Conservation (phyloP, 495 filamentous ascomycete genomes). For the Penicillium turbatum region DNA sequence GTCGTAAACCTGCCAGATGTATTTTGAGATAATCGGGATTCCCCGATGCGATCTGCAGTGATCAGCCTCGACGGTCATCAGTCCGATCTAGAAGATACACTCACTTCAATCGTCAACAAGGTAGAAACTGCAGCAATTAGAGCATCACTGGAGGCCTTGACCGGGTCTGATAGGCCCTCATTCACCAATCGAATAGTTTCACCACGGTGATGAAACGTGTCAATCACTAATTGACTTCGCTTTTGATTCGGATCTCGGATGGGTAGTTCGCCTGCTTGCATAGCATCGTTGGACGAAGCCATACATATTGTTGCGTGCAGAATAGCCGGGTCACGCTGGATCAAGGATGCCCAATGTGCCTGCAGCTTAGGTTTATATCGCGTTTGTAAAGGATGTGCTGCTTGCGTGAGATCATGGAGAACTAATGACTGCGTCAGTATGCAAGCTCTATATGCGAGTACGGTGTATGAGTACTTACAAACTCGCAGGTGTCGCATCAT, state of each 20-base stretch:
- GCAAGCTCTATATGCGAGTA: not conserved
- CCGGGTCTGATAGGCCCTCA: slow-evolving; percentile 39
- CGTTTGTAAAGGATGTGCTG: slow-evolving; percentile 40
- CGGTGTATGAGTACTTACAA: slow-evolving; percentile 26
- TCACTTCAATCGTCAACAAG: slow-evolving; percentile 45
- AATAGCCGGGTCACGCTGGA: slow-evolving; percentile 39
- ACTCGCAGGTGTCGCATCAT: slow-evolving; percentile 42
- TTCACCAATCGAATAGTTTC: slow-evolving; percentile 47
- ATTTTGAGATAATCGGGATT: slow-evolving; percentile 45
- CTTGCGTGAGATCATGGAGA: slow-evolving; percentile 38
- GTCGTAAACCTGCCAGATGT: slow-evolving; percentile 44
- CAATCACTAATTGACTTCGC: slow-evolving; percentile 36
- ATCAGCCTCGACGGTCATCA: not conserved
- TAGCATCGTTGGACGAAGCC: slow-evolving; percentile 39
- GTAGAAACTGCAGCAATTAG: slow-evolving; percentile 45
- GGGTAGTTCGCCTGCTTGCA: slow-evolving; percentile 37
- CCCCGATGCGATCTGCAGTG: slow-evolving; percentile 39
- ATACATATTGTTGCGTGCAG: slow-evolving; percentile 44
- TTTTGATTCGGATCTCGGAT: slow-evolving; percentile 35
- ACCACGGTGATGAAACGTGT: slow-evolving; percentile 44
- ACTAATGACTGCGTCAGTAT: slow-evolving; percentile 27
- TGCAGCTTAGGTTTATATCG: slow-evolving; percentile 38
- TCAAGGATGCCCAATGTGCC: slow-evolving; percentile 40
- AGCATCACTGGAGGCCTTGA: slow-evolving; percentile 43
- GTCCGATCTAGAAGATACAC: not conserved